Evolutionary conservation across 352 stramenopile species (phyloP).

Genomic region (Globisporangium irregulare): DNA sequence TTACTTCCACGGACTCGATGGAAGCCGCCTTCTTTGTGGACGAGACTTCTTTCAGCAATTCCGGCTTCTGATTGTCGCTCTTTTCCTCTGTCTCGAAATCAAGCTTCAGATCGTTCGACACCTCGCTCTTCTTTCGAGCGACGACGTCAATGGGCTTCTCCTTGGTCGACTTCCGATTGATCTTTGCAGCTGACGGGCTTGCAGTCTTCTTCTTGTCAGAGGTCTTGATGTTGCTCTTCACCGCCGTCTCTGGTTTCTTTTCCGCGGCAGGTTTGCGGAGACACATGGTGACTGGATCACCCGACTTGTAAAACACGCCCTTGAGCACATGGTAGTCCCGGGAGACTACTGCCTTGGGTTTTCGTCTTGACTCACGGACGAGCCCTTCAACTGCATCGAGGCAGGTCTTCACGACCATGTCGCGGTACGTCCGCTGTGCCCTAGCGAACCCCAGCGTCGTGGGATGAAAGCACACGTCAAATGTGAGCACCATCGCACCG

Average conservation of each 20-base stretch:
- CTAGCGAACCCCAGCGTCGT: constrained; percentile 70
- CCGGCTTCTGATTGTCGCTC: neutral
- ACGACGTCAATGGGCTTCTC: constrained; percentile 17
- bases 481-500: constrained; percentile 63
- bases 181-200: neutral
- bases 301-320: constrained; percentile 85
- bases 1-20: neutral
- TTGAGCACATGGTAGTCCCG: constrained; percentile 82
- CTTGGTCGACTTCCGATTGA: neutral
- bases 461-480: constrained; percentile 93
- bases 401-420: constrained; percentile 88
- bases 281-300: constrained; percentile 75
- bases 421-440: constrained; percentile 54
- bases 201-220: neutral
- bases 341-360: constrained; percentile 21
- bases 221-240: neutral
- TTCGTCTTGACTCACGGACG: constrained; percentile 40
- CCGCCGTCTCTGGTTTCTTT: neutral
- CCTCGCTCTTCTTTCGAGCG: constrained; percentile 6
- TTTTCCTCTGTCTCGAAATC: neutral
- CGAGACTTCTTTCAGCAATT: constrained; percentile 23
- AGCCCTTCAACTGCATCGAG: constrained; percentile 78
- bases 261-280: constrained; percentile 29
- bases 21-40: neutral
- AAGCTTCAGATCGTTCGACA: constrained; percentile 1